Percentiles rank a stretch among this genome's conserved stretches.
Evolutionary conservation across 2,329 filamentous ascomycete species (phyloP).

Genomic region (Talaromyces sp.): DNA sequence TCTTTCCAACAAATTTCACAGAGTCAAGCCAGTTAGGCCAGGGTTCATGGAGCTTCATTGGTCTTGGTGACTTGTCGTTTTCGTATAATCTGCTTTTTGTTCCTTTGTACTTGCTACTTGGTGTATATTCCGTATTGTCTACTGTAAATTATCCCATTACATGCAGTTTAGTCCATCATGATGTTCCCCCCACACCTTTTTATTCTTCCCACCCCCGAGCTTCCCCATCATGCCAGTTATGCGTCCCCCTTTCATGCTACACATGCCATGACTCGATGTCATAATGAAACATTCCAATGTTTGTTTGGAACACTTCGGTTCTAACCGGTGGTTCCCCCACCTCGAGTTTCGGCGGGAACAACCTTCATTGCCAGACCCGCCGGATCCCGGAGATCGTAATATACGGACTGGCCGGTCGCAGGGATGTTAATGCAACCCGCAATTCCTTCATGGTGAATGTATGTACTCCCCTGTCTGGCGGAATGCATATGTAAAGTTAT

Average conservation of each 20-base stretch:
- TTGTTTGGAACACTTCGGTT: background rate
- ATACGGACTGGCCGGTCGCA: too few relatives aligned
- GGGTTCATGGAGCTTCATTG: too few relatives aligned
- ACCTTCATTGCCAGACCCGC: constrained; percentile 14
- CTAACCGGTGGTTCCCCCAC: constrained; percentile 19
- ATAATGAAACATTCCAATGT: background rate
- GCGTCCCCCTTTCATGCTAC: background rate
- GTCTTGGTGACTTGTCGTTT: background rate
- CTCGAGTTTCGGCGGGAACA: constrained; percentile 16
- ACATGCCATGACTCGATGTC: background rate
- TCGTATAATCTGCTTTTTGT: background rate
- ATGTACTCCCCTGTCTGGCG: background rate
- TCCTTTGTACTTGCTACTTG: too few relatives aligned
- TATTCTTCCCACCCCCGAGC: too few relatives aligned
- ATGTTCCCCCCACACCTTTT: too few relatives aligned
- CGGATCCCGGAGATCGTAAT: background rate
- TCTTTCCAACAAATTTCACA: constrained; percentile 4
- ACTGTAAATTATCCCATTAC: too few relatives aligned
- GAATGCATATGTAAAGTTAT: background rate
- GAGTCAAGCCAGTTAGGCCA: too few relatives aligned
- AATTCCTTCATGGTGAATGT: background rate
- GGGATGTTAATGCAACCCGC: background rate
- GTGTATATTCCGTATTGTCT: too few relatives aligned
- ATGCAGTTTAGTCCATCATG: too few relatives aligned
- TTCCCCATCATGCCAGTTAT: too few relatives aligned